Conservation (phyloP, 2,329 filamentous ascomycete genomes). For the Colletotrichum viniferum region DNA sequence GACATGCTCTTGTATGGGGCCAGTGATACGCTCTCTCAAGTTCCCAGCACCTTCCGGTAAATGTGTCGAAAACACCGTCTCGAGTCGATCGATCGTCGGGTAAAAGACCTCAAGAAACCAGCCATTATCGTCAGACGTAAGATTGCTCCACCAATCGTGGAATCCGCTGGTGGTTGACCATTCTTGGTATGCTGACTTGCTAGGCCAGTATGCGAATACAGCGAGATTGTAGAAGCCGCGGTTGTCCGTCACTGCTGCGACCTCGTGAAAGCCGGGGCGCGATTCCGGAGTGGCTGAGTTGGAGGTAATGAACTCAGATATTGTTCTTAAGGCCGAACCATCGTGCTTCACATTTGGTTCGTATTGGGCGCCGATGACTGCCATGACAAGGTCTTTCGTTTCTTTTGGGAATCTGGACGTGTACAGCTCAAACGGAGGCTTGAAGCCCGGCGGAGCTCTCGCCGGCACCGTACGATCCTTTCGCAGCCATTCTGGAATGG, state of each 20-base stretch:
- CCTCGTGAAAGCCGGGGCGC: neutral
- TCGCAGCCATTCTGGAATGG: neutral
- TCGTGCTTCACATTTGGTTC: fast-evolving
- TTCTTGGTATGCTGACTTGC: neutral
- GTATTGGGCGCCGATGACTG: neutral
- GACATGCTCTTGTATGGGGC: neutral
- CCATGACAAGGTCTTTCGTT: neutral
- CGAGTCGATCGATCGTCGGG: neutral
- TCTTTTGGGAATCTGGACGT: neutral
- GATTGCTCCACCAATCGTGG: neutral
- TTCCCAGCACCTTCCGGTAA: neutral
- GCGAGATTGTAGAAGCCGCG: neutral
- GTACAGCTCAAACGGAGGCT: neutral
- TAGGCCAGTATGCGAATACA: neutral
- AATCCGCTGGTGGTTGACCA: neutral
- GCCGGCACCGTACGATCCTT: neutral
- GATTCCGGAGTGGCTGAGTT: fast-evolving
- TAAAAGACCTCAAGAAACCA: neutral
- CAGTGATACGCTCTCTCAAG: neutral
- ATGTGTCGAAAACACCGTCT: fast-evolving
- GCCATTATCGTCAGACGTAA: fast-evolving
- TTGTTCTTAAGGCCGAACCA: neutral
- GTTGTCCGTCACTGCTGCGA: neutral
- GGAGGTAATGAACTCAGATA: neutral
- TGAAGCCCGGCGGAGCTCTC: neutral